Percentiles rank a stretch among this genome's conserved stretches.
These are phyloP conservation scores for Scutellospora calospora DNA, from an alignment of 371 early-diverging fungal species.

Conservation along the genomic window DNA sequence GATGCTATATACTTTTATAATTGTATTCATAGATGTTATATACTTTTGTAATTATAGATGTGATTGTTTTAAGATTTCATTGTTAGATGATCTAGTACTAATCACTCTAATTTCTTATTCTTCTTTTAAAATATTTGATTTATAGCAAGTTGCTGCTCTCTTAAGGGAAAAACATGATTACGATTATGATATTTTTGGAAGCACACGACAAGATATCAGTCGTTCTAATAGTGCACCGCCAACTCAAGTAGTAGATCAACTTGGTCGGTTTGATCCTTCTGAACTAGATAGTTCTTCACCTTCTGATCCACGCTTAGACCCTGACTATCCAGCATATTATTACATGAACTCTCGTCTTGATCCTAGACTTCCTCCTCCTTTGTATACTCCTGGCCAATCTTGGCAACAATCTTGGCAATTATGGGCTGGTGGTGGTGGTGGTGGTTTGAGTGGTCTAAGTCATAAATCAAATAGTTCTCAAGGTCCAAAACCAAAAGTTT, in stretches of 20 bases:
- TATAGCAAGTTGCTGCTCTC: conserved; percentile 38
- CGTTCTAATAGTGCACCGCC: conserved; percentile 47
- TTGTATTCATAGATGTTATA: too few species aligned
- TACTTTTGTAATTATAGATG: too few species aligned
- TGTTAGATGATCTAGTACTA: neutral
- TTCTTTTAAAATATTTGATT: too few species aligned
- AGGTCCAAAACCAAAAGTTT: conserved; percentile 37
- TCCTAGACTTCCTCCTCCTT: conserved; percentile 41
- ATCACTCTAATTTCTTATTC: neutral
- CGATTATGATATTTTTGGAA: conserved; percentile 43
- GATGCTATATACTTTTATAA: too few species aligned
- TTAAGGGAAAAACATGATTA: conserved; percentile 44
- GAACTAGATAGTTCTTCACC: conserved; percentile 36
- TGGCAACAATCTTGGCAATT: conserved; percentile 46
- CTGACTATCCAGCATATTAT: conserved; percentile 43
- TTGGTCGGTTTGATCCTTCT: conserved; percentile 38
- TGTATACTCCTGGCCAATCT: conserved; percentile 43
- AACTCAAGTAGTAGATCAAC: conserved; percentile 42
- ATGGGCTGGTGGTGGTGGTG: conserved; percentile 33
- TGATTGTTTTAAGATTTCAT: too few species aligned
- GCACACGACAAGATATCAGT: conserved; percentile 41
- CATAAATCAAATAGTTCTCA: conserved; percentile 15
- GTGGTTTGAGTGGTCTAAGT: conserved; percentile 5
- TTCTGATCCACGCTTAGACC: conserved; percentile 44
- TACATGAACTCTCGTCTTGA: conserved; percentile 44